phyloP scores from a whole-genome alignment of 352 stramenopile genomes.

The Blastocystis sp. region DNA sequence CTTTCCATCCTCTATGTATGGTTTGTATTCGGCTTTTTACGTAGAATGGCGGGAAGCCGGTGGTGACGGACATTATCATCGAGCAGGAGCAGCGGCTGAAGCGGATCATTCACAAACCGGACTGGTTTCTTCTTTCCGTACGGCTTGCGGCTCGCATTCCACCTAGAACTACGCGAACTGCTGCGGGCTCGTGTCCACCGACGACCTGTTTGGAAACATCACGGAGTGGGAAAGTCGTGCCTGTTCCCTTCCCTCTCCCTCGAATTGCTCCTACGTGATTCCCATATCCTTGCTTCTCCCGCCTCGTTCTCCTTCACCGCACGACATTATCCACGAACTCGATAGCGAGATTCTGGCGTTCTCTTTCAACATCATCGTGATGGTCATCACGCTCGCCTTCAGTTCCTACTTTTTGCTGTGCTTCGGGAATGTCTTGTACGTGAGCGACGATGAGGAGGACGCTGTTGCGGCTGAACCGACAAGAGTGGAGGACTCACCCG shows the following conservation, averaged over 20 bases:
- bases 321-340: conserved; percentile 2
- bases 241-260: neutral
- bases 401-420: conserved; percentile 40
- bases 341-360: conserved; percentile 20
- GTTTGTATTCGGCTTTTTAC: no score
- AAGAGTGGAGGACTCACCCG: no score
- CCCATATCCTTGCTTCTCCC: conserved; percentile 6
- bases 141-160: neutral
- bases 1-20: conserved; percentile 20
- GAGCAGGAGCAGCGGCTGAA: neutral
- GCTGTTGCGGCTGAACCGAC: neutral
- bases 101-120: neutral
- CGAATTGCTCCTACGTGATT: neutral
- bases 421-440: conserved; percentile 7
- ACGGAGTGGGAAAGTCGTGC: conserved; percentile 10
- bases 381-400: conserved; percentile 13
- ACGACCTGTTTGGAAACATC: conserved; percentile 32
- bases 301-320: neutral
- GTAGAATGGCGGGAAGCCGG: conserved; percentile 19
- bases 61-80: neutral
- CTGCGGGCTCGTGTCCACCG: conserved; percentile 7
- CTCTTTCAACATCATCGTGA: conserved; percentile 36
- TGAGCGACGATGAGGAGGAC: neutral
- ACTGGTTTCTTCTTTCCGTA: conserved; percentile 29
- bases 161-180: neutral